Percentiles rank a stretch among this genome's conserved stretches.
phyloP scores from a whole-genome alignment of 1,284 basidiomycete species.

The Trichosporon sp. region DNA sequence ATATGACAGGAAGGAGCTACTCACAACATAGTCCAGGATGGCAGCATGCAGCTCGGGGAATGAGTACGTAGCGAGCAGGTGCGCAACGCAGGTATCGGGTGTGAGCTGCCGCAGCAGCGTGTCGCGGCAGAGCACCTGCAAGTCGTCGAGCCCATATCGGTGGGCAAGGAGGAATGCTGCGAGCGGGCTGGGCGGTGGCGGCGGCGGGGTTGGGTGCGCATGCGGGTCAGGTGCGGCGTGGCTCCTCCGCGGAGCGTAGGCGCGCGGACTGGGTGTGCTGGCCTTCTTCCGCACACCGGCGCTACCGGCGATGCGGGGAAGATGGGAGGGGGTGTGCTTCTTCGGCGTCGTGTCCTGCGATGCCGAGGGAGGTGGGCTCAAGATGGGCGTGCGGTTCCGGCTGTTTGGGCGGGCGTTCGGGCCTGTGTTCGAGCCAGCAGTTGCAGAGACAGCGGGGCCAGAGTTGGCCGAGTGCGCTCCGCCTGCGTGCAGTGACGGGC shows the following conservation, averaged over 20 bases:
- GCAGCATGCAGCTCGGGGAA: constrained; percentile 36
- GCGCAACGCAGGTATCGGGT: constrained; percentile 63
- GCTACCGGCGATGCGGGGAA: neutral
- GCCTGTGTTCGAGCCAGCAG: neutral
- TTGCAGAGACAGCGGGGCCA: too few species aligned
- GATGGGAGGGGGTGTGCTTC: neutral
- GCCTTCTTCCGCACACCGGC: constrained; percentile 1
- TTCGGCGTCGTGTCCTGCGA: neutral
- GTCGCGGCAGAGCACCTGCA: constrained; percentile 63
- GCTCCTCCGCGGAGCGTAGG: constrained; percentile 25
- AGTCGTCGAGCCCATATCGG: constrained; percentile 63
- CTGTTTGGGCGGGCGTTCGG: neutral
- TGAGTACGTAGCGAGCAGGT: constrained; percentile 50
- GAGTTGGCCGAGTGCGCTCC: too few species aligned
- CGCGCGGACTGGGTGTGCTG: neutral
- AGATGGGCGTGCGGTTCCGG: neutral
- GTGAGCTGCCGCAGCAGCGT: constrained; percentile 70
- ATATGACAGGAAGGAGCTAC: constrained; percentile 2
- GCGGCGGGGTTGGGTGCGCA: constrained; percentile 57
- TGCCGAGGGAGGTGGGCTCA: neutral
- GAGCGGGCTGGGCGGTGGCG: constrained; percentile 56
- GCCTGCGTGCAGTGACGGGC: too few species aligned
- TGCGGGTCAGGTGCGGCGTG: constrained; percentile 60
- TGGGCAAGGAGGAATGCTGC: constrained; percentile 76
- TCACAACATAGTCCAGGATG: constrained; percentile 38